These are phyloP conservation scores for Luvunga scandens DNA, from an alignment of 345 rosid species.

Conservation along the genomic window DNA sequence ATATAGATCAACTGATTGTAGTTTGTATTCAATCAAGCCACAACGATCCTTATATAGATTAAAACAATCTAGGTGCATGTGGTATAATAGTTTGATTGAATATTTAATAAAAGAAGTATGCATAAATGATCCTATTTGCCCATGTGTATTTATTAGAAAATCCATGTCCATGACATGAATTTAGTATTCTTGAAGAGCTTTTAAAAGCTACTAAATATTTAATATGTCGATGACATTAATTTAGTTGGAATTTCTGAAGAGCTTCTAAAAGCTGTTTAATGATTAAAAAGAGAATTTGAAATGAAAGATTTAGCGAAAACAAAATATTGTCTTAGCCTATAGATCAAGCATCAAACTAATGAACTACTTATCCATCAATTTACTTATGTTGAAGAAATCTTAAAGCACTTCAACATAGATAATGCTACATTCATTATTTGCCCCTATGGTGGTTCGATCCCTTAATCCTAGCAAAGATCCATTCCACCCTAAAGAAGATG, in stretches of 20 bases:
- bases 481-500: neutral
- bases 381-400: neutral
- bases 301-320: too few relatives aligned
- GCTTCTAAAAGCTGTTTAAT: too few relatives aligned
- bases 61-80: neutral
- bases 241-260: too few relatives aligned
- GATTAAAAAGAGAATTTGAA: too few relatives aligned
- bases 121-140: neutral
- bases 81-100: neutral
- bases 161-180: too few relatives aligned
- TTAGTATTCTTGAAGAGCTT: too few relatives aligned
- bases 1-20: neutral
- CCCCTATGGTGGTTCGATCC: neutral
- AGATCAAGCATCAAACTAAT: too few relatives aligned
- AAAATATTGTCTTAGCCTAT: too few relatives aligned
- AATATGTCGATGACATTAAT: too few relatives aligned
- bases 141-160: too few relatives aligned
- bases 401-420: neutral
- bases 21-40: too few relatives aligned
- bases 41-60: neutral
- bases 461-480: neutral
- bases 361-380: fast-evolving
- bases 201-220: too few relatives aligned
- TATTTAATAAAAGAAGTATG: neutral
- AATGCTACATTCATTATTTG: neutral